These are phyloP conservation scores for Leccinum subatratum DNA, from an alignment of 1,284 basidiomycete genomes.

Conservation along the genomic window DNA sequence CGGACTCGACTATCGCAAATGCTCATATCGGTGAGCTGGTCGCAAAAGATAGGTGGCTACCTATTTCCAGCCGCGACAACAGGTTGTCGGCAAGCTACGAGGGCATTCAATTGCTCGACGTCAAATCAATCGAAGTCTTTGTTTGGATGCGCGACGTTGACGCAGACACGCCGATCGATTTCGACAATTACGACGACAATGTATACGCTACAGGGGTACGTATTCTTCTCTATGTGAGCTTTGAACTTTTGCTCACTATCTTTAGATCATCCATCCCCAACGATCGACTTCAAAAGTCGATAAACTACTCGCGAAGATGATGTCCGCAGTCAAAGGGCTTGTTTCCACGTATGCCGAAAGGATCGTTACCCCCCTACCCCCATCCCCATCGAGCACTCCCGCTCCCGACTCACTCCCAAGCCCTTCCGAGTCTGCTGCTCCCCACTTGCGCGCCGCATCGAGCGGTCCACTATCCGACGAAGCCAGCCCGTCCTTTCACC, in stretches of 20 bases:
- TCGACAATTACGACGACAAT: not conserved
- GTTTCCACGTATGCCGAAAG: not conserved
- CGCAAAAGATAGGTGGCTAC: not conserved
- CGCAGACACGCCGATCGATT: not conserved
- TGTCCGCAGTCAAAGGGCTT: not conserved
- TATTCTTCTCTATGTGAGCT: not conserved
- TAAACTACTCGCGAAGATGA: not conserved
- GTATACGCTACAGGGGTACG: not conserved
- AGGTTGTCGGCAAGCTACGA: not conserved
- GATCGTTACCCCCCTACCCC: not conserved
- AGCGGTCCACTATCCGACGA: not conserved
- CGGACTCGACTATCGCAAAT: not conserved
- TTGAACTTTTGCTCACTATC: not conserved
- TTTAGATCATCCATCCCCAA: not conserved
- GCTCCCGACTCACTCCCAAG: not conserved
- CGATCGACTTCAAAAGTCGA: not conserved
- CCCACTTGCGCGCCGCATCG: not conserved
- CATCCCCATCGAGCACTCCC: not conserved
- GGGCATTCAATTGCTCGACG: not conserved
- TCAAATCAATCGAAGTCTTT: not conserved
- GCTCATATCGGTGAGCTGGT: not conserved
- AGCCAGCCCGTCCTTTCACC: not conserved
- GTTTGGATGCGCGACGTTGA: not conserved
- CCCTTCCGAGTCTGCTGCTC: not conserved
- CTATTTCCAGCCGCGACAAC: not conserved